Conservation (phyloP, 192 early-diverging fungal species). For the Backusella westeae region DNA sequence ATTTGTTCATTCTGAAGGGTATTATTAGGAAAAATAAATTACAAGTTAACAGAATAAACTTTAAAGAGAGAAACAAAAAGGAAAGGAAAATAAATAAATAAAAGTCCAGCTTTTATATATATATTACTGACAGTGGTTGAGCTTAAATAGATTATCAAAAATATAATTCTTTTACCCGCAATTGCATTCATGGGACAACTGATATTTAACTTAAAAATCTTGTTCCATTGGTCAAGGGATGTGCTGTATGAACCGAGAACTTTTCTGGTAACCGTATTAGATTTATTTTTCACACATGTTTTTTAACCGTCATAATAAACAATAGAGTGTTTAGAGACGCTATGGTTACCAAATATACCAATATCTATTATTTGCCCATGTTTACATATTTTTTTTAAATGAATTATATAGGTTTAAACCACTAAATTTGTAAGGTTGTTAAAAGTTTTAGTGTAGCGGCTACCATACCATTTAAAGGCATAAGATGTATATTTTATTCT, state of each 20-base stretch:
- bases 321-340: neutral
- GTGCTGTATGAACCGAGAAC: neutral
- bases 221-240: neutral
- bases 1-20: neutral
- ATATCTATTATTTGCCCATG: neutral
- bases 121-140: neutral
- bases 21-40: neutral
- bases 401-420: neutral
- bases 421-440: neutral
- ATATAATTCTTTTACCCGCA: neutral
- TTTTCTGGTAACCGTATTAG: neutral
- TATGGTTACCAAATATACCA: neutral
- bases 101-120: neutral
- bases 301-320: neutral
- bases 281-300: neutral
- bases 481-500: neutral
- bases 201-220: neutral
- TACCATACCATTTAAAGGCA: neutral
- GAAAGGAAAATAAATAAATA: neutral
- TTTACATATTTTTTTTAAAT: neutral
- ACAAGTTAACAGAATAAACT: neutral
- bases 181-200: neutral
- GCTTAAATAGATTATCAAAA: neutral
- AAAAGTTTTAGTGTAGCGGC: neutral
- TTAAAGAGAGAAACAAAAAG: neutral